Percentiles rank a stretch among this genome's conserved stretches.
Conservation (phyloP, 768 basidiomycete species). For the Boletus vermiculosoides region DNA sequence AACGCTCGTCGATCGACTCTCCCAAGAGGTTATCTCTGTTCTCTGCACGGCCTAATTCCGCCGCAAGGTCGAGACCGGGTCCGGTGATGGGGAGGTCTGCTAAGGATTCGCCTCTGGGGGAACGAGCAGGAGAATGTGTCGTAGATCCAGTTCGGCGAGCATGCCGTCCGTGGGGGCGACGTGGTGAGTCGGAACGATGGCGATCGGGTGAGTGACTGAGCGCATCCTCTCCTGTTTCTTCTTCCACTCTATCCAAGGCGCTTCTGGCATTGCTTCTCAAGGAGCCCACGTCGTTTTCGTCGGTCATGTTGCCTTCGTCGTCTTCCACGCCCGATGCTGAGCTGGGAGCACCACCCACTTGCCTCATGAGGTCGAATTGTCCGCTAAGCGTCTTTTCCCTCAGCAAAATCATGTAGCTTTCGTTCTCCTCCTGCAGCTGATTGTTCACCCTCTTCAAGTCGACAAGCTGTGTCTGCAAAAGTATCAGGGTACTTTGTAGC, state of each 20-base stretch:
- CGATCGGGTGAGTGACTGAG: conserved; percentile 39
- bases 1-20: conserved; percentile 49
- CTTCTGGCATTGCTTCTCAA: conserved; percentile 57
- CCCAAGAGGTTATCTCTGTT: conserved; percentile 77
- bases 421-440: conserved; percentile 92
- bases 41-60: conserved; percentile 89
- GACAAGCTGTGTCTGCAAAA: conserved; percentile 78
- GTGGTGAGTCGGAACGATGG: conserved; percentile 39
- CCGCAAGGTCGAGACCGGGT: conserved; percentile 85
- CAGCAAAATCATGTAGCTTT: conserved; percentile 92
- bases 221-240: conserved; percentile 44
- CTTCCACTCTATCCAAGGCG: conserved; percentile 62
- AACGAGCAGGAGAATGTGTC: conserved; percentile 44
- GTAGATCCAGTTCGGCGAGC: conserved; percentile 55
- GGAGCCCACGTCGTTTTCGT: conserved; percentile 51
- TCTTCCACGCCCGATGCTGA: conserved; percentile 41
- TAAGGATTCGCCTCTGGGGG: conserved; percentile 71
- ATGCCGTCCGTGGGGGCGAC: conserved; percentile 43
- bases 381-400: conserved; percentile 90
- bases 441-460: conserved; percentile 89
- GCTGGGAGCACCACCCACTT: conserved; percentile 52
- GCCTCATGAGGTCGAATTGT: conserved; percentile 73
- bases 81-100: conserved; percentile 86
- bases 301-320: conserved; percentile 32
- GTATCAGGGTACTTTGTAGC: conserved; percentile 78